A percentile compares a stretch with the other conserved stretches of the same genome.
Conservation (phyloP, 2,329 filamentous ascomycete genomes). For the Stromatinia cepivora region DNA sequence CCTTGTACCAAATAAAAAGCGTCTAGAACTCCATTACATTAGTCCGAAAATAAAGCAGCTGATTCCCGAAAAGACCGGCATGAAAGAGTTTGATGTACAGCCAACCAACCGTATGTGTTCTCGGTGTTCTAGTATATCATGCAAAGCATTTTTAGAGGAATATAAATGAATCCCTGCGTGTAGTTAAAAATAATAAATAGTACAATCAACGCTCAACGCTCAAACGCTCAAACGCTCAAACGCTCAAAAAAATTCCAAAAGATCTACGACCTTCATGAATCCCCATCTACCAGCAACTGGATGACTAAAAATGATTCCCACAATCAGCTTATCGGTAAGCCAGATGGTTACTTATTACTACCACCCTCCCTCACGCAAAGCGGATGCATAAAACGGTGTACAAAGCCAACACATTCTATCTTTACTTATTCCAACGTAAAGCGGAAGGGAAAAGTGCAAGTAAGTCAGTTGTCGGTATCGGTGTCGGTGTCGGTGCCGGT, state of each 20-base stretch:
- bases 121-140: background rate
- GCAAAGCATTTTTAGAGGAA: background rate
- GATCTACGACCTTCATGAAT: background rate
- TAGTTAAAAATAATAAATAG: too few species aligned
- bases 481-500: background rate
- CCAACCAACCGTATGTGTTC: background rate
- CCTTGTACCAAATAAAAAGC: background rate
- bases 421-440: background rate
- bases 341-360: background rate
- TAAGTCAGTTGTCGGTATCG: background rate
- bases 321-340: slow-evolving; percentile 12
- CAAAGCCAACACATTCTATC: background rate
- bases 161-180: background rate
- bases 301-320: background rate
- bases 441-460: background rate
- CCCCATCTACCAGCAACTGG: background rate
- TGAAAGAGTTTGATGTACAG: background rate
- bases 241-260: too few species aligned
- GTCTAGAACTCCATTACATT: background rate
- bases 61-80: background rate
- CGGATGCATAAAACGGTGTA: slow-evolving; percentile 1
- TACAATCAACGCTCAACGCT: too few species aligned
- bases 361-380: background rate
- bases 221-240: too few species aligned
- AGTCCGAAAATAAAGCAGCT: background rate